A percentile compares a stretch with the other conserved stretches of the same genome.
Conservation (phyloP, 1,139 yeast species). For the Meyerozyma sp. region DNA sequence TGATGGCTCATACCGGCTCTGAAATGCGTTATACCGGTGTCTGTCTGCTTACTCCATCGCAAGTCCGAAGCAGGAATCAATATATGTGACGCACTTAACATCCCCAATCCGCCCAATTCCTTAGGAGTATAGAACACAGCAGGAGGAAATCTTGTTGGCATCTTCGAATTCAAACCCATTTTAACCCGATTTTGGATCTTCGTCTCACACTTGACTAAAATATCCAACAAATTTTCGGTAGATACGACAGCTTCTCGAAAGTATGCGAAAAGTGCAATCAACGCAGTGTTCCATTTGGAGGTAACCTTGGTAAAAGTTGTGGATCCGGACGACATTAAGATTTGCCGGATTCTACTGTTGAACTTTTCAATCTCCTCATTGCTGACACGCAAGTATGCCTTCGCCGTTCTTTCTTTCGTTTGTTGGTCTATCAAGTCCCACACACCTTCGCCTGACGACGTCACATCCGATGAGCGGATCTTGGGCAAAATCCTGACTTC, state of each 20-base stretch:
- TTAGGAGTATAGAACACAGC: slow-evolving; percentile 98
- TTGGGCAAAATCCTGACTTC: slow-evolving; percentile 87
- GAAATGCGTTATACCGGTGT: slow-evolving; percentile 91
- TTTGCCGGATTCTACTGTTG: slow-evolving; percentile 80
- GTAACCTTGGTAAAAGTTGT: slow-evolving; percentile 94
- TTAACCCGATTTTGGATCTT: slow-evolving; percentile 92
- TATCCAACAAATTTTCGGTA: slow-evolving; percentile 73
- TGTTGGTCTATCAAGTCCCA: slow-evolving; percentile 79
- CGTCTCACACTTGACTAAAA: slow-evolving; percentile 86
- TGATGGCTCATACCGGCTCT: slow-evolving; percentile 88
- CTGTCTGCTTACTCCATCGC: slow-evolving; percentile 89
- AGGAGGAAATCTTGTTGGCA: slow-evolving; percentile 99
- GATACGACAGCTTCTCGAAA: slow-evolving; percentile 90
- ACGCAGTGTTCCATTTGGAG: slow-evolving; percentile 93
- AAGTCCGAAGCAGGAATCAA: slow-evolving; percentile 91
- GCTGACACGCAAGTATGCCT: slow-evolving; percentile 81
- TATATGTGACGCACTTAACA: slow-evolving; percentile 95
- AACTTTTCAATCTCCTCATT: slow-evolving; percentile 75
- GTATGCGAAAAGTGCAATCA: slow-evolving; percentile 80
- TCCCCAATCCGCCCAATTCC: slow-evolving; percentile 95
- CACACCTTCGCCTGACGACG: slow-evolving; percentile 64
- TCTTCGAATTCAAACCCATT: slow-evolving; percentile 91
- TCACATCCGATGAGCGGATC: slow-evolving; percentile 44
- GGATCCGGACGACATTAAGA: slow-evolving; percentile 93
- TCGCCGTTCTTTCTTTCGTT: slow-evolving; percentile 84